phyloP scores from a whole-genome alignment of 2,329 filamentous ascomycete genomes.

The Penicillium aurantiogriseum region DNA sequence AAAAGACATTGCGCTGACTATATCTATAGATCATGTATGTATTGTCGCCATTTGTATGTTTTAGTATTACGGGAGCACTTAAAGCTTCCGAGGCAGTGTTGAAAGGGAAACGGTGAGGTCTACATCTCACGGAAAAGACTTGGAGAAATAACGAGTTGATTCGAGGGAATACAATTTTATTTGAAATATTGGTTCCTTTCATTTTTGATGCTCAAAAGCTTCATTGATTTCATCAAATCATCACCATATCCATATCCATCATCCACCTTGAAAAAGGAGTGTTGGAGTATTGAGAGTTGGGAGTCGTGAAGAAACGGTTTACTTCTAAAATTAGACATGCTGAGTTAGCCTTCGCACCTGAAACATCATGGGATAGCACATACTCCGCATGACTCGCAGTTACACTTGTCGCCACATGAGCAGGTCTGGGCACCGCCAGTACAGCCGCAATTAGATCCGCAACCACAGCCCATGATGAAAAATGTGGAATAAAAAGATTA shows the following conservation, averaged over 20 bases:
- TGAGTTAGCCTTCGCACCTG: conserved; percentile 11
- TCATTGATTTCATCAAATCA: not conserved
- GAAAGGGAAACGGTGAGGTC: conserved; percentile 10
- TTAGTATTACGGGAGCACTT: conserved; percentile 29
- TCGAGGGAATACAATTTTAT: not conserved
- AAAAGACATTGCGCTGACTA: conserved; percentile 3
- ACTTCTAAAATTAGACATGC: conserved; percentile 24
- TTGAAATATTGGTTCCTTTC: not conserved
- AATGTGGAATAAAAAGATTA: not conserved
- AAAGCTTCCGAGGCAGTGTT: conserved; percentile 31
- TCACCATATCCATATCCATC: not conserved
- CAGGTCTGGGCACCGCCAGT: conserved; percentile 34
- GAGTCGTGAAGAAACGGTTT: not conserved
- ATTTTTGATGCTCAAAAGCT: not conserved
- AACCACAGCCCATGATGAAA: conserved; percentile 35
- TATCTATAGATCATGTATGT: conserved; percentile 32
- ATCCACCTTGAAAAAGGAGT: not conserved
- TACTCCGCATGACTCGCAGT: conserved; percentile 43
- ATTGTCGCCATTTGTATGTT: conserved; percentile 32
- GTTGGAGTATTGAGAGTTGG: not conserved
- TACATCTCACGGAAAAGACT: not conserved
- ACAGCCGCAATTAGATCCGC: conserved; percentile 36
- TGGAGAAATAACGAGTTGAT: not conserved
- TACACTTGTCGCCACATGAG: conserved; percentile 34
- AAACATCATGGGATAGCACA: conserved; percentile 16